Base-by-base conservation (phyloP, 1,139 yeast genomes). In the Entelexis sorbosivorans region DNA sequence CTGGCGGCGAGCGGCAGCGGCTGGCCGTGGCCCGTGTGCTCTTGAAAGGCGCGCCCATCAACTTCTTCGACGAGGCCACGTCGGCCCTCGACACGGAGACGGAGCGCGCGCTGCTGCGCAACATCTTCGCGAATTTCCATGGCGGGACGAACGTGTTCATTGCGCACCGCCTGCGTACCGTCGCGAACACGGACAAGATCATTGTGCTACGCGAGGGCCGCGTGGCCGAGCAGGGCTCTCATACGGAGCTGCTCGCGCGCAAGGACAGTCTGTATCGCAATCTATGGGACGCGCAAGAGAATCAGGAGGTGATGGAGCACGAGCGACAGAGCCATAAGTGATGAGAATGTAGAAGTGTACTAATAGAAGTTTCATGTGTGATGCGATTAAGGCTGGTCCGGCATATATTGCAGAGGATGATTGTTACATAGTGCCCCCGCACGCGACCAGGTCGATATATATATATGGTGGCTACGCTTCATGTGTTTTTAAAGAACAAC, bases 1-100 rank as follows among this genome's bases (percentile, higher is more conserved):
- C 96, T 11, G 98, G 99, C 14, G 99, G 99, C 52, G 98, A 91
- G 66, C 89, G 93, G 65, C 99, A 91, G 67, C 73, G 99, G 57
- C 72, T 91, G 50, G 98, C 98, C 0, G 87, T 91, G 60, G 93
- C 96, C 0, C 73, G 99, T 59, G 78, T 91, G 19, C 68, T 91
- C 45, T 70, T 91, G 60, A 93, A 93, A 67, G 74, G 77, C 56
- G 80, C 97, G 0, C 93, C 94, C 16, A 86, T 93, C 50, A 84
- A 94, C 55, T 91, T 93, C 65, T 88, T 91, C 59, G 98, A 93
- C 64, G 98, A 91, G 65, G 97, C 97, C 7, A 91, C 99, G 0
- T 82, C 95, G 48, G 98, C 98, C 0, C 73, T 91, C 48, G 99
- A 91, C 65, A 91, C 98, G 5, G 95, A 88, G 63, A 91, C 99